Conservation (phyloP, 768 basidiomycete genomes). For the Amanita pseudoporphyria region DNA sequence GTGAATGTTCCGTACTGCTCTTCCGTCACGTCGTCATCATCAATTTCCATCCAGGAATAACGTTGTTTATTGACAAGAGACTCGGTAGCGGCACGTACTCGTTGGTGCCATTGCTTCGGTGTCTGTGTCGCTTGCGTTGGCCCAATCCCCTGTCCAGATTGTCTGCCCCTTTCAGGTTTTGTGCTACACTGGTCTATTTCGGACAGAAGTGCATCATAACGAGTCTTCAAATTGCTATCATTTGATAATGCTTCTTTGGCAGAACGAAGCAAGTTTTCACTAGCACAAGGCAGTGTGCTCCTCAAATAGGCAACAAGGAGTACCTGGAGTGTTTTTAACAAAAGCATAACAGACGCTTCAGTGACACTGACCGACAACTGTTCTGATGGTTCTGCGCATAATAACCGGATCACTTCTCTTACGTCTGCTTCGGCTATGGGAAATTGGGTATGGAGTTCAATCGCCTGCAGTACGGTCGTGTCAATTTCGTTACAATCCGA, state of each 20-base stretch:
- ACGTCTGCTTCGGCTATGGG: neutral
- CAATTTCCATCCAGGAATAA: constrained; percentile 49
- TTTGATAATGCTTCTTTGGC: constrained; percentile 15
- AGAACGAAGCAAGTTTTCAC: constrained; percentile 11
- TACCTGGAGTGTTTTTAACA: constrained; percentile 12
- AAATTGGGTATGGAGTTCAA: neutral
- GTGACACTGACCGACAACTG: constrained; percentile 11
- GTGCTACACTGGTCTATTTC: constrained; percentile 8
- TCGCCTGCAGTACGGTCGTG: neutral
- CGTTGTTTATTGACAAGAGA: constrained; percentile 35
- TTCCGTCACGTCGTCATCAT: constrained; percentile 28
- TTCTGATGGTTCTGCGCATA: constrained; percentile 1
- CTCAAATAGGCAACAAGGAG: constrained; percentile 21
- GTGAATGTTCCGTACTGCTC: constrained; percentile 31
- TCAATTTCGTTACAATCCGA: neutral
- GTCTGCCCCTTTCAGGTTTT: neutral
- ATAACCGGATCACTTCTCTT: constrained; percentile 1
- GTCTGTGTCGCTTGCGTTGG: neutral
- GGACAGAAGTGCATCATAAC: constrained; percentile 10
- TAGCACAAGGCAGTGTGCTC: constrained; percentile 15
- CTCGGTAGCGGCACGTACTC: constrained; percentile 21
- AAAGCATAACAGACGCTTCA: constrained; percentile 6
- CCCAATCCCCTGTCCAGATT: neutral
- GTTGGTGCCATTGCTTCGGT: constrained; percentile 22
- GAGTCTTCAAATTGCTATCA: constrained; percentile 11